Evolutionary conservation across 306 rosid genomes (phyloP).

Genomic region (Ochetophila trinervis): DNA sequence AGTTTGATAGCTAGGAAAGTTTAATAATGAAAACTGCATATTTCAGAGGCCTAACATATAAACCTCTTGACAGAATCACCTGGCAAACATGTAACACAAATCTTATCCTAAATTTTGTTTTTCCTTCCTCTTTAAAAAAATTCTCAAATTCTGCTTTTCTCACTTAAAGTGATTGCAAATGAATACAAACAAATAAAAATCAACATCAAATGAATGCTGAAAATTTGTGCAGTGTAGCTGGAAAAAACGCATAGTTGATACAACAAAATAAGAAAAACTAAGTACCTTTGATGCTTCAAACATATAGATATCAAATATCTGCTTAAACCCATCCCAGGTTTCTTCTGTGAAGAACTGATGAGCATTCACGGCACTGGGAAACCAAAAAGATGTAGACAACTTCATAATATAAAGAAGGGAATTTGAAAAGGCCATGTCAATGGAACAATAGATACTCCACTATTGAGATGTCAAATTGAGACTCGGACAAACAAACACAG

Average conservation of each 20-base stretch:
- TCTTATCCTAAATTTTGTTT: too few relatives aligned
- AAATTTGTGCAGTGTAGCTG: background rate
- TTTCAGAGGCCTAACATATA: too few relatives aligned
- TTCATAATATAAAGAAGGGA: conserved; percentile 36
- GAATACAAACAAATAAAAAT: too few relatives aligned
- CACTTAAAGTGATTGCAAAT: too few relatives aligned
- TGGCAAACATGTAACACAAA: too few relatives aligned
- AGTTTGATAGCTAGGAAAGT: background rate
- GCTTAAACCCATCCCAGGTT: conserved; percentile 89
- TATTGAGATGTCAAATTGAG: background rate
- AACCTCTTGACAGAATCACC: too few relatives aligned
- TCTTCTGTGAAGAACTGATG: conserved; percentile 97
- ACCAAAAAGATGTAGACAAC: conserved; percentile 39
- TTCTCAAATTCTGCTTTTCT: too few relatives aligned
- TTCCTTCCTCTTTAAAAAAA: too few relatives aligned
- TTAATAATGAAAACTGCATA: background rate
- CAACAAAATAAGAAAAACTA: conserved; percentile 4
- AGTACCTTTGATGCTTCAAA: conserved; percentile 91
- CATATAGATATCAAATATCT: conserved; percentile 79
- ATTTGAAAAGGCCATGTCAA: conserved; percentile 4
- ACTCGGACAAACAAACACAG: conserved; percentile 26
- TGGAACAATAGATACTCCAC: conserved; percentile 11
- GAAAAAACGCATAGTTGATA: conserved; percentile 3
- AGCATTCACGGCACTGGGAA: conserved; percentile 91
- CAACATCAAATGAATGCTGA: too few relatives aligned